Percentiles rank a stretch among this genome's conserved stretches.
These are phyloP conservation scores for Saposhnikovia divaricata DNA, from an alignment of 129 eudicot genomes.

Conservation along the genomic window DNA sequence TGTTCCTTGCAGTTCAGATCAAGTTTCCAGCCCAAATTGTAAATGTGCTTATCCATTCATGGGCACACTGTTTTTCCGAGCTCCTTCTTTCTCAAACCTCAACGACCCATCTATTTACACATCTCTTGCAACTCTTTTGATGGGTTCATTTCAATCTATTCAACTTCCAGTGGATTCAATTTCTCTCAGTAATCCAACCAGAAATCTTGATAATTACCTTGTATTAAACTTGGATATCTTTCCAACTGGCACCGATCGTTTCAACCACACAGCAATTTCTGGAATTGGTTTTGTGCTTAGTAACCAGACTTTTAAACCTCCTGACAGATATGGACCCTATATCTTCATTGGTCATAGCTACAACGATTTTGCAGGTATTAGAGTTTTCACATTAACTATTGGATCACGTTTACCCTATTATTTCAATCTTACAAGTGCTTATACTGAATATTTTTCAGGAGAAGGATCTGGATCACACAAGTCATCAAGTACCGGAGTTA, in stretches of 20 bases:
- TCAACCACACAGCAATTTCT: slow-evolving; percentile 47
- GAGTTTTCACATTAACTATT: background rate
- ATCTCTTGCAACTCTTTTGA: slow-evolving; percentile 28
- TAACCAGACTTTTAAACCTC: slow-evolving; percentile 64
- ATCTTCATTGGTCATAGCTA: slow-evolving; percentile 45
- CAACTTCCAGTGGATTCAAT: slow-evolving; percentile 56
- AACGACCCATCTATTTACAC: slow-evolving; percentile 26
- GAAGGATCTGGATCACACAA: slow-evolving; percentile 10
- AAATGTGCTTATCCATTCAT: slow-evolving; percentile 57
- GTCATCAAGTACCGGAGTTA: slow-evolving; percentile 35
- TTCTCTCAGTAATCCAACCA: slow-evolving; percentile 42
- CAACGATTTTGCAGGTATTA: slow-evolving; percentile 42
- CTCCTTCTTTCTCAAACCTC: slow-evolving; percentile 65
- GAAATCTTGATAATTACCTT: slow-evolving; percentile 40
- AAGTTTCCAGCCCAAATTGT: slow-evolving; percentile 61
- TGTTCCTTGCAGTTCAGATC: slow-evolving; percentile 32
- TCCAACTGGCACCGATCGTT: slow-evolving; percentile 47
- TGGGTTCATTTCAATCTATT: slow-evolving; percentile 16
- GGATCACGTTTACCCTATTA: background rate
- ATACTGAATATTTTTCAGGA: background rate
- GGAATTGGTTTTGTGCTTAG: slow-evolving; percentile 48
- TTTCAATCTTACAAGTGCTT: background rate
- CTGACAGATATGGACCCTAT: slow-evolving; percentile 52
- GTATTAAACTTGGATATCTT: slow-evolving; percentile 39
- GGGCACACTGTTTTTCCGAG: slow-evolving; percentile 50